Evolutionary conservation across 192 early-diverging fungal species (phyloP), one percentile per base, ranked within the genome.

Genomic region (Chytriomyces sp.): DNA sequence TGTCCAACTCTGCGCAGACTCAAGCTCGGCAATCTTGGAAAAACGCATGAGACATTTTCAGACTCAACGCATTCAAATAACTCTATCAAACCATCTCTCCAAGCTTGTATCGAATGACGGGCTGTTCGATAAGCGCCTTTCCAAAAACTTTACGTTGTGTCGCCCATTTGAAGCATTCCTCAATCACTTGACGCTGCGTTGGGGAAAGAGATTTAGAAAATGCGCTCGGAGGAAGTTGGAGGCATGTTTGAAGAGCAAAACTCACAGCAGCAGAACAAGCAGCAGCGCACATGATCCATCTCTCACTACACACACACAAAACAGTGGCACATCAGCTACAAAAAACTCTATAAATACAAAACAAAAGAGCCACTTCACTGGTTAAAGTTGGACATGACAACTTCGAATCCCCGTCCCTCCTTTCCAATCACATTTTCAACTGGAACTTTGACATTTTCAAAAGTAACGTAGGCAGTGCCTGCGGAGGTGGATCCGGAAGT

Each of bases 141-240:
- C 91, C 91, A 82, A 92, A 92, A 18, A 92, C 91, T 75, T 90
- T 89, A 50, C 91, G 82, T 64, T 92, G 91, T 74, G 91, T 84
- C 9, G 91, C 88, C 91, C 91, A 92, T 76, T 91, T 89, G 85
- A 87, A 85, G 69, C 82, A 85, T 50, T 87, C 83, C 69, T 89
- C 89, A 45, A 89, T 73, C 8, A 91, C 81, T 50, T 50, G 68
- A 16, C 68, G 35, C 68, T 69, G 50, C 20, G 44, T 43, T 10
- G 63, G 64, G 46, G 45, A 60, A 72, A 28, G 28, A 5, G 4
- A 5, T 61, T 47, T 50, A 3, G 5, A 48, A 9, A 23, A 4
- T 35, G 28, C 28, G 28, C 28, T 35, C 0, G 28, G 28, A 35
- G 28, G 28, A 35, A 35, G 0, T 35, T 35, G 28, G 2, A 35